Evolutionary conservation across 345 rosid species (phyloP), one percentile per base, ranked within the genome.

Genomic region (Melaleuca quinquenervia): DNA sequence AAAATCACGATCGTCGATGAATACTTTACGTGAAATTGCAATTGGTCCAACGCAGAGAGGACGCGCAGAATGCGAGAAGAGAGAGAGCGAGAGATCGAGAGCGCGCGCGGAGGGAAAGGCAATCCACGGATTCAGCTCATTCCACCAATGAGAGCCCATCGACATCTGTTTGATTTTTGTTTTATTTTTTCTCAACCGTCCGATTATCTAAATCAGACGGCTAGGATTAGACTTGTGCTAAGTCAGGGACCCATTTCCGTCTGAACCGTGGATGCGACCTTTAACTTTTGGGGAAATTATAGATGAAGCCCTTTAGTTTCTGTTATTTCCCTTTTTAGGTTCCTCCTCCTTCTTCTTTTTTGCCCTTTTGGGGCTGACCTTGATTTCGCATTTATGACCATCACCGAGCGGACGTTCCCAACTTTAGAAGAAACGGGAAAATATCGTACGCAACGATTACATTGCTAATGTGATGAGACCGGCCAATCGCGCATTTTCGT

Each of bases 381-480:
- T 18, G 78, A 18, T 36, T 36, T 9, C 36, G 80, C 24, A 18
- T 2, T 11, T 2, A 1, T 11, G 12, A 2, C 80, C 48, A 9
- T 36, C 4, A 41, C 41, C 44, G 48, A 70, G 24, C 2, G 48
- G 7, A 20, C 5, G 2, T 1, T 2, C 78, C 48, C 26, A 2
- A 45, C 48, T 70, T 70, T 21, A 9, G 36, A 24, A 41, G 78
- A 13, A 16, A 15, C 10, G 10, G 8, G 29, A 62, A 62, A 15
- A 0, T 18, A 10, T 32, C 12, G 1, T 3, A 7, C 0, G 1
- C 1, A 0, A 18, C 18, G 0, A 0, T 32, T 8, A 8, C 7
- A 5, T 5, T 7, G 1, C 2, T 32, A 3, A 18, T 1, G 6
- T 0, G 3, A 18, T 9, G 14, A 16, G 2, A 70, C 1, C 1